A percentile compares a stretch with the other conserved stretches of the same genome.
These are phyloP conservation scores for Globisporangium polare DNA, from an alignment of 352 stramenopile genomes.

Conservation along the genomic window DNA sequence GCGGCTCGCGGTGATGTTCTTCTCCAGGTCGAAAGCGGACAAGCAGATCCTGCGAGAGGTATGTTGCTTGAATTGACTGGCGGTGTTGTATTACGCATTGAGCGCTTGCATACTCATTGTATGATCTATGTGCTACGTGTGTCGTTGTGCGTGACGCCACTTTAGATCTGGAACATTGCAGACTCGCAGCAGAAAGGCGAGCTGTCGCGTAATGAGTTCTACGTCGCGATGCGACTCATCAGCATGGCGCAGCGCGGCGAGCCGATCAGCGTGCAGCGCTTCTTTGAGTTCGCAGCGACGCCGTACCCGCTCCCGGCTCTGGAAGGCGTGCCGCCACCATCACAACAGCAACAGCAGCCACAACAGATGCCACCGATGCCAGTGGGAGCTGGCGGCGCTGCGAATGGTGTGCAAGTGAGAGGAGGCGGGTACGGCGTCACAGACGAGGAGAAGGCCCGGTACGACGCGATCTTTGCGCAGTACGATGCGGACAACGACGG, in stretches of 20 bases:
- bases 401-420: neutral
- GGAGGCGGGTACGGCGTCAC: constrained; percentile 74
- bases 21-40: constrained; percentile 89
- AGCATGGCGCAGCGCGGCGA: constrained; percentile 80
- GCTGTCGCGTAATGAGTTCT: constrained; percentile 80
- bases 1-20: constrained; percentile 90
- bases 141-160: neutral
- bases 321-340: constrained; percentile 56
- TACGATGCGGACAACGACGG: constrained; percentile 89
- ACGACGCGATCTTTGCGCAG: constrained; percentile 90
- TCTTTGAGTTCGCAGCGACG: constrained; percentile 54
- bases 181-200: constrained; percentile 67
- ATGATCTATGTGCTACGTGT: neutral
- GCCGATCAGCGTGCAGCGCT: constrained; percentile 55
- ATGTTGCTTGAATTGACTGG: neutral
- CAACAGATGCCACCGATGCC: constrained; percentile 2
- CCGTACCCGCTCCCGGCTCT: constrained; percentile 58
- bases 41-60: constrained; percentile 77
- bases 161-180: constrained; percentile 78
- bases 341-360: constrained; percentile 8
- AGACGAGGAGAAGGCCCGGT: constrained; percentile 85
- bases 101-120: neutral
- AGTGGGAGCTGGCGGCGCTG: constrained; percentile 2
- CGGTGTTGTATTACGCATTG: neutral
- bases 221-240: constrained; percentile 84